Base-by-base conservation (phyloP, 352 stramenopile species). In the Globisporangium emineosum region DNA sequence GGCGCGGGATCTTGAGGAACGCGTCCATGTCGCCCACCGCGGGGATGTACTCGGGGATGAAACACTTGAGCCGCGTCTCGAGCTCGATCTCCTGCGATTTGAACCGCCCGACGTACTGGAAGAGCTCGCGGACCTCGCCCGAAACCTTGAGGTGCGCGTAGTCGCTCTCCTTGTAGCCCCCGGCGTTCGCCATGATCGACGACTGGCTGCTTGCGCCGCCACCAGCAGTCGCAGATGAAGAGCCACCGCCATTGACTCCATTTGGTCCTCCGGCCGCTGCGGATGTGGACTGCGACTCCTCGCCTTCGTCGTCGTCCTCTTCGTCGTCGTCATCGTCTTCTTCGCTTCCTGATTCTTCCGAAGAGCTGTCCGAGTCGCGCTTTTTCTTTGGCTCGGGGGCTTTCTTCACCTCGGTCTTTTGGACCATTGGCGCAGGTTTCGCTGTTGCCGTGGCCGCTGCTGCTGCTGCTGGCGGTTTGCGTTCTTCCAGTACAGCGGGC, bases 41-140 rank as follows among this genome's bases (percentile, higher is more conserved):
- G 8, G 97, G 96, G 49, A 99, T 98, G 71, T 97, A 99, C 66
- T 98, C 92, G 5, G 96, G 97, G 37, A 99, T 91, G 70, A 99
- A 99, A 67, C 93, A 98, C 73, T 98, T 98, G 52, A 99, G 83
- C 32, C 86, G 83, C 37, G 96, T 98, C 67, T 98, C 91, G 40
- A 99, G 77, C 57, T 98, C 94, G 47, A 98, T 90, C 52, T 98
- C 93, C 62, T 98, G 92, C 2, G 94, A 86, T 69, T 98, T 98
- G 77, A 98, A 99, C 23, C 89, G 79, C 5, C 87, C 86, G 58
- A 98, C 97, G 78, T 97, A 97, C 72, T 97, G 79, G 71, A 98
- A 98, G 1, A 98, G 68, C 64, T 98, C 91, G 12, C 86, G 79
- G 49, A 98, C 86, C 55, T 98, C 91, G 45, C 81, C 79, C 1